Percentiles rank a stretch among this genome's conserved stretches.
These are phyloP conservation scores for Aureobasidium namibiae DNA, from an alignment of 2,329 filamentous ascomycete genomes.

Conservation along the genomic window DNA sequence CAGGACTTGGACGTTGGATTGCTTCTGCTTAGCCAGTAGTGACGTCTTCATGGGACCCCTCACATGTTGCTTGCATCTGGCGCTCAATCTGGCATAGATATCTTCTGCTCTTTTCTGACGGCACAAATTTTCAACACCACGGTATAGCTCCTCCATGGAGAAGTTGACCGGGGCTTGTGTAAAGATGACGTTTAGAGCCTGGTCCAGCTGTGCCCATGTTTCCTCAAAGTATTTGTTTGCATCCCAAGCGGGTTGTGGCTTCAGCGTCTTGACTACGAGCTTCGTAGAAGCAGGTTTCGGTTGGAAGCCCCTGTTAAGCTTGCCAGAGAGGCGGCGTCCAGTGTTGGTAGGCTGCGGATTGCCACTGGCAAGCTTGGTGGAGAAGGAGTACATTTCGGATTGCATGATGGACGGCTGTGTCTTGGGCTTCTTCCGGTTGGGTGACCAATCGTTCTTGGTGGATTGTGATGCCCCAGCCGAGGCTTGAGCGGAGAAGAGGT, in stretches of 20 bases:
- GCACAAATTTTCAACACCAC: conserved; percentile 86
- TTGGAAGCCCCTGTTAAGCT: conserved; percentile 44
- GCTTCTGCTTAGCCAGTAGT: conserved; percentile 49
- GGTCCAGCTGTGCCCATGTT: conserved; percentile 65
- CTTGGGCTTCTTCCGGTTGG: neutral
- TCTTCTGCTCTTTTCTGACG: conserved; percentile 63
- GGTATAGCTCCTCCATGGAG: conserved; percentile 83
- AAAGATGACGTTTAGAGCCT: conserved; percentile 68
- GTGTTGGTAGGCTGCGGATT: neutral
- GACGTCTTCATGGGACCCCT: conserved; percentile 46
- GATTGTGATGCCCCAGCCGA: neutral
- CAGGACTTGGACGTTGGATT: conserved; percentile 57
- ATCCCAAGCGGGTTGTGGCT: conserved; percentile 54
- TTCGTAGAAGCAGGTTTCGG: conserved; percentile 72
- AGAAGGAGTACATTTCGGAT: conserved; percentile 9
- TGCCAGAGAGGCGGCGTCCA: neutral
- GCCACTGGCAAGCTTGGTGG: neutral
- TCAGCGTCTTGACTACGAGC: conserved; percentile 89
- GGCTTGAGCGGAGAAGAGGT: neutral
- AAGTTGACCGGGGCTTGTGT: conserved; percentile 48
- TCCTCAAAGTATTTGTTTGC: conserved; percentile 70
- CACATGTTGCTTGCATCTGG: conserved; percentile 58
- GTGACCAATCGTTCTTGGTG: neutral
- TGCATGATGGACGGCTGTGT: neutral
- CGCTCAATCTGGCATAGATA: conserved; percentile 58